phyloP scores from a whole-genome alignment of 257 asterid species.

The Penstemon barbatus region DNA sequence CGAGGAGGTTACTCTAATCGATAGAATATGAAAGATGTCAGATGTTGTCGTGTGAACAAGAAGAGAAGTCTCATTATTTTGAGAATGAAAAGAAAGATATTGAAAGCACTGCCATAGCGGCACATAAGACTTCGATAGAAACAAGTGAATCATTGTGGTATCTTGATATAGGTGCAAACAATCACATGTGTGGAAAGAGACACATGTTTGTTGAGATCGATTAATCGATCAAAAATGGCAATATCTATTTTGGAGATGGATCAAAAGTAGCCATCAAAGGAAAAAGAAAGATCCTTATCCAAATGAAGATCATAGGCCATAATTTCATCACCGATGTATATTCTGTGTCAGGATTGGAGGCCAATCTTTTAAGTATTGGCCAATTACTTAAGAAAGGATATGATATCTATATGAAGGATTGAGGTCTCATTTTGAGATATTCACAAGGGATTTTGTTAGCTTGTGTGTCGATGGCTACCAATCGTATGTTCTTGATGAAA shows the following conservation, averaged over 20 bases:
- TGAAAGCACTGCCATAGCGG: neutral
- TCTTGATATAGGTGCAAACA: neutral
- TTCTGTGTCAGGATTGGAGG: neutral
- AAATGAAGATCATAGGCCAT: neutral
- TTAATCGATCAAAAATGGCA: neutral
- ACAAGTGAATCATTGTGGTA: neutral
- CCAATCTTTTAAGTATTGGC: neutral
- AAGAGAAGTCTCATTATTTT: too few relatives aligned
- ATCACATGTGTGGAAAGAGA: slow-evolving; percentile 2
- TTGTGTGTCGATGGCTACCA: neutral
- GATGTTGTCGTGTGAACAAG: neutral
- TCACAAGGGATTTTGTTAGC: neutral
- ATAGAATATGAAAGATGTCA: neutral
- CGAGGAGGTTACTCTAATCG: neutral
- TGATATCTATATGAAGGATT: neutral
- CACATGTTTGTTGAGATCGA: neutral
- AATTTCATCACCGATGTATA: neutral
- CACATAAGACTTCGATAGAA: neutral
- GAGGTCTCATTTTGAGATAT: neutral
- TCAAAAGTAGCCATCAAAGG: neutral
- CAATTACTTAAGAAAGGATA: neutral
- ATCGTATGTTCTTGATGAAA: neutral
- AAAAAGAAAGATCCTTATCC: neutral
- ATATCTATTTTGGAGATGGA: neutral
- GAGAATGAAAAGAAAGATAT: neutral